phyloP scores from a whole-genome alignment of 257 asterid genomes.

The Solanum virginianum region DNA sequence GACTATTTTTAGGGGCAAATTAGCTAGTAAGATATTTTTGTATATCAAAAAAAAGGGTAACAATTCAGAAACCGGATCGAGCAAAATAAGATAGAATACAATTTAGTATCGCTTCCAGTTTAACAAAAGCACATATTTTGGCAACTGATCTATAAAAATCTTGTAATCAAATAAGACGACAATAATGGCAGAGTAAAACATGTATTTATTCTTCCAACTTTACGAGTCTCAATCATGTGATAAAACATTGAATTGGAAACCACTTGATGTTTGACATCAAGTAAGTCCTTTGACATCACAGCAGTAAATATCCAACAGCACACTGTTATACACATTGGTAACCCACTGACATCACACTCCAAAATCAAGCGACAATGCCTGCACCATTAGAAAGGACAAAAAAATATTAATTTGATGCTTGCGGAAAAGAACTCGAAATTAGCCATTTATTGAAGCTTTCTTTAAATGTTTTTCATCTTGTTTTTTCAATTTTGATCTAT shows the following conservation, averaged over 20 bases:
- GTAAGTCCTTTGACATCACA: not conserved
- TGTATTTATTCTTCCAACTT: not conserved
- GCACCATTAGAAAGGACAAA: not conserved
- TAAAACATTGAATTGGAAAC: not conserved
- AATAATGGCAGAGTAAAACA: not conserved
- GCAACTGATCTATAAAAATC: not conserved
- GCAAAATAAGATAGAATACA: not conserved
- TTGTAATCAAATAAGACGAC: not conserved
- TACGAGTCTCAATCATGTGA: not conserved
- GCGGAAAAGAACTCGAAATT: not conserved
- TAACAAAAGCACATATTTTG: not conserved
- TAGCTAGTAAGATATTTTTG: not conserved
- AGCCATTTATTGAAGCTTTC: not conserved
- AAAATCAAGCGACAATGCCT: not conserved
- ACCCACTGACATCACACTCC: not conserved
- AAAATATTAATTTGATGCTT: not conserved
- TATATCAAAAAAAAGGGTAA: not conserved
- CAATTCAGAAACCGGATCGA: not conserved
- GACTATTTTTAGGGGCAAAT: not conserved
- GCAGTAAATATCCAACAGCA: not conserved
- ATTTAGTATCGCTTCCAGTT: not conserved
- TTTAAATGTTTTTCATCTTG: not conserved
- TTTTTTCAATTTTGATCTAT: not conserved
- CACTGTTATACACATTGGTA: not conserved
- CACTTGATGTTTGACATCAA: not conserved